Base-by-base conservation (phyloP, 257 asterid genomes). In the Nicotiana benthamiana region DNA sequence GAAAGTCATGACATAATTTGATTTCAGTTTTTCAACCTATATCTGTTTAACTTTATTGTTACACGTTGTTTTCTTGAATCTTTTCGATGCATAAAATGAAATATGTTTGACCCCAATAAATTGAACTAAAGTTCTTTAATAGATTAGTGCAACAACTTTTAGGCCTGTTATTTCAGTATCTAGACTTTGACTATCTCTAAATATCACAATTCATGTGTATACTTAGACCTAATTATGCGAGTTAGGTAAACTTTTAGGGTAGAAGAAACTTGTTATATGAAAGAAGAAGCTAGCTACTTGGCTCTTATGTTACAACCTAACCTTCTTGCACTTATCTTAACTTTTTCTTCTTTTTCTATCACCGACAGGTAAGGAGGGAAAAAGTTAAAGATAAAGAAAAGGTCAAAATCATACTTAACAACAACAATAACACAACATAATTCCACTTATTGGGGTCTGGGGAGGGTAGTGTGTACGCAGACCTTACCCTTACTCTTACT, bases 281-380 rank as follows among this genome's bases (percentile, higher is more conserved):
- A 40, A 40, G 48, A 17, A 9, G 56, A 51, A 11, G 5, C 5
- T 26, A 5, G 56, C 54, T 12, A 51, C 16, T 51, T 51, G 6
- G 7, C 43, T 64, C 36, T 16, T 43, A 36, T n/a, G 30, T 32
- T 57, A 61, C 70, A 66, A 30, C 68, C 24, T 22, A 67, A 60
- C 57, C 65, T 53, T 27, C 43, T 13, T 15, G 56, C 67, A 51
- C 9, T 12, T 6, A 24, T 26, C 15, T 43, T 43, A 8, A 43
- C 65, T 75, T 77, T 48, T 48, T 70, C 76, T 48, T 84, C 81
- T 84, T 79, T 82, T 52, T 70, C 54, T 20, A 48, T 36, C 27
- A 76, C 13, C 57, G 32, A 20, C 56, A n/a, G 17, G 46, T 0
- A 34, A 32, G 3, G 53, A 34, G 13, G 15, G 3, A 20, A 68